Percentiles rank a stretch among this genome's conserved stretches.
phyloP scores from a whole-genome alignment of 2,329 filamentous ascomycete genomes.

The Penicillium sp. region DNA sequence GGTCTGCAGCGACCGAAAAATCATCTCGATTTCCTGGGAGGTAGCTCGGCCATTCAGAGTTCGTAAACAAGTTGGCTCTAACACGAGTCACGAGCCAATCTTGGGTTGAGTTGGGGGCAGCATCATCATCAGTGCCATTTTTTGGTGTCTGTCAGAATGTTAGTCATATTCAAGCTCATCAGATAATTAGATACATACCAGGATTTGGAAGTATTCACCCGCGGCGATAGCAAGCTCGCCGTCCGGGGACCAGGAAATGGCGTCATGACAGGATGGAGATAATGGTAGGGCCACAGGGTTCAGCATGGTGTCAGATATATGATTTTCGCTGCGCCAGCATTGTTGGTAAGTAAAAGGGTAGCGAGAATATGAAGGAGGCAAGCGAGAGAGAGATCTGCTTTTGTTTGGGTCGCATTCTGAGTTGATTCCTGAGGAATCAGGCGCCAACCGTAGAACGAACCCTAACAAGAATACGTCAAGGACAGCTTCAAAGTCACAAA shows the following conservation, averaged over 20 bases:
- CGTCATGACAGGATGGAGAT: slow-evolving; percentile 53
- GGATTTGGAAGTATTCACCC: slow-evolving; percentile 54
- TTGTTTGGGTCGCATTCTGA: slow-evolving; percentile 3
- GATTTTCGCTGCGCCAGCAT: background rate
- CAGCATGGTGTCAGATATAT: slow-evolving; percentile 23
- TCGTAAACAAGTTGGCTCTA: slow-evolving; percentile 52
- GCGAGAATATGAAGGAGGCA: background rate
- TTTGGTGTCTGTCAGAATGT: slow-evolving; percentile 10
- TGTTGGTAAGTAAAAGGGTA: background rate
- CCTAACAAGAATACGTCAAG: no score
- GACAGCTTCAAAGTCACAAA: background rate
- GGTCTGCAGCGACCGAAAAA: slow-evolving; percentile 59
- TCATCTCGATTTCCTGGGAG: slow-evolving; percentile 46
- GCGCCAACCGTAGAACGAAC: background rate
- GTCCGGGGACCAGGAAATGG: slow-evolving; percentile 59
- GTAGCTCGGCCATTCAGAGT: slow-evolving; percentile 49
- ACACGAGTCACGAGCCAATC: slow-evolving; percentile 44
- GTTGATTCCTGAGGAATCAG: slow-evolving; percentile 1
- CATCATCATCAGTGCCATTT: slow-evolving; percentile 19
- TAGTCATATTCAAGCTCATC: slow-evolving; percentile 2
- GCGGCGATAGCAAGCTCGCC: slow-evolving; percentile 57
- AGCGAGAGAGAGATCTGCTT: background rate
- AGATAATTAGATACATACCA: slow-evolving; percentile 38
- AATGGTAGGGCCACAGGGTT: slow-evolving; percentile 40
- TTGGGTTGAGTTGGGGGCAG: slow-evolving; percentile 1